Base-by-base conservation (phyloP, 129 eudicot genomes). In the Saussurea involucrata region DNA sequence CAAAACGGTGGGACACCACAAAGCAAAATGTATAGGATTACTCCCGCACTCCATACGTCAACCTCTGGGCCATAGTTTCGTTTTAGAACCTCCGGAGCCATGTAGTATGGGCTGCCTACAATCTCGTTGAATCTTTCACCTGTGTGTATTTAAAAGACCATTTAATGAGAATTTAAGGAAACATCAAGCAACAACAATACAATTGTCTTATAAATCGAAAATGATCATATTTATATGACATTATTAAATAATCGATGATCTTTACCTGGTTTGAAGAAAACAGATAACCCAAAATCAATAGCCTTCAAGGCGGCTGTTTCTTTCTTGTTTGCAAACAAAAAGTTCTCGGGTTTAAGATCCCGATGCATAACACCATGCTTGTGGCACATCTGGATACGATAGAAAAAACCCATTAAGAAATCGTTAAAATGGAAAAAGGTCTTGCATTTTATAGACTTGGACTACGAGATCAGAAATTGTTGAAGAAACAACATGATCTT, bases 31-130 rank as follows among this genome's bases (percentile, higher is more conserved):
- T 92, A 92, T 22, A 92, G 79, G 66, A 92, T 92, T 3, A 92
- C 98, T 13, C 98, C 98, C 65, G 98, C 98, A 79, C 98, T 92
- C 98, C 98, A 92, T 15, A 92, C 94, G 75, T 92, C 98, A 7
- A 92, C 77, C 74, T 92, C 96, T 27, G 93, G 98, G 33, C 98
- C 98, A 80, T 92, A 92, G 78, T 92, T 86, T 73, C 94, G 85
- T 74, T 86, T 92, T 33, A 92, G 83, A 33, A 92, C 96, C 88
- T 92, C 96, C 0, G 96, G 96, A 74, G 93, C 96, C 96, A 92
- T 92, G 78, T 92, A 90, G 75, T 88, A 92, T 46, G 98, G 98
- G 67, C 98, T 92, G 53, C 98, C 98, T 6, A 92, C 98, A 66
- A 92, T 92, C 84, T 92, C 98, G 32, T 85, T 85, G 64, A 92